phyloP scores from a whole-genome alignment of 208 protist species.

The Leptomonas seymouri region DNA sequence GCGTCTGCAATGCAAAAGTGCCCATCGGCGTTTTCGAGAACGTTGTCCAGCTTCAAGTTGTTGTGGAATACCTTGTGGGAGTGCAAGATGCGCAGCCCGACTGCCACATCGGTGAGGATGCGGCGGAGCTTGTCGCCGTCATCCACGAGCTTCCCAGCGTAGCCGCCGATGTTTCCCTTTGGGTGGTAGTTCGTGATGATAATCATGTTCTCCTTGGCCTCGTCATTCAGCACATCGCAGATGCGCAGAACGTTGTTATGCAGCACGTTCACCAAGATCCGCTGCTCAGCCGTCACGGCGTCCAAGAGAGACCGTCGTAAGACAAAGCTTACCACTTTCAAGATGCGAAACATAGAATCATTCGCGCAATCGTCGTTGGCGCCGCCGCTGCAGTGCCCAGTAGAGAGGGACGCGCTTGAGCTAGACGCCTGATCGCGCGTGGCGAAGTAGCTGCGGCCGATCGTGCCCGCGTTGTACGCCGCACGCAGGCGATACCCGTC shows the following conservation, averaged over 20 bases:
- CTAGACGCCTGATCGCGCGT: slow-evolving; percentile 16
- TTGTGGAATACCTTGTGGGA: slow-evolving; percentile 80
- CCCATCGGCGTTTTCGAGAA: slow-evolving; percentile 56
- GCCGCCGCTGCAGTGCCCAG: not conserved
- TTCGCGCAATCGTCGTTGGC: slow-evolving; percentile 2
- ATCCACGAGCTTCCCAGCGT: slow-evolving; percentile 53
- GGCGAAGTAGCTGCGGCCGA: slow-evolving; percentile 74
- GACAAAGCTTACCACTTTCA: slow-evolving; percentile 83
- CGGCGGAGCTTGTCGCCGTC: slow-evolving; percentile 53
- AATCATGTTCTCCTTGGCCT: slow-evolving; percentile 77
- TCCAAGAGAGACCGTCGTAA: slow-evolving; percentile 49
- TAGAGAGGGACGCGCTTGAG: slow-evolving; percentile 10
- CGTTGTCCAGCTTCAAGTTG: slow-evolving; percentile 84
- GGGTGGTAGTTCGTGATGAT: slow-evolving; percentile 60
- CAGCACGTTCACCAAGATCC: slow-evolving; percentile 55
- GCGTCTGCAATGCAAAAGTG: slow-evolving; percentile 74
- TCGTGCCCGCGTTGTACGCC: slow-evolving; percentile 60
- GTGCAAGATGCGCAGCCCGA: slow-evolving; percentile 74
- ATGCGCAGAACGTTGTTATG: slow-evolving; percentile 59
- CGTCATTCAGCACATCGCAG: slow-evolving; percentile 76
- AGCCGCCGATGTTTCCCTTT: slow-evolving; percentile 41
- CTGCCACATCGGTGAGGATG: slow-evolving; percentile 60
- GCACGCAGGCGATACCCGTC: slow-evolving; percentile 52
- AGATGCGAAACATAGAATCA: slow-evolving; percentile 28
- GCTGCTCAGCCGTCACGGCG: slow-evolving; percentile 61